These are phyloP conservation scores for Agaricales sp. DNA, from an alignment of 1,284 basidiomycete genomes.

Conservation along the genomic window DNA sequence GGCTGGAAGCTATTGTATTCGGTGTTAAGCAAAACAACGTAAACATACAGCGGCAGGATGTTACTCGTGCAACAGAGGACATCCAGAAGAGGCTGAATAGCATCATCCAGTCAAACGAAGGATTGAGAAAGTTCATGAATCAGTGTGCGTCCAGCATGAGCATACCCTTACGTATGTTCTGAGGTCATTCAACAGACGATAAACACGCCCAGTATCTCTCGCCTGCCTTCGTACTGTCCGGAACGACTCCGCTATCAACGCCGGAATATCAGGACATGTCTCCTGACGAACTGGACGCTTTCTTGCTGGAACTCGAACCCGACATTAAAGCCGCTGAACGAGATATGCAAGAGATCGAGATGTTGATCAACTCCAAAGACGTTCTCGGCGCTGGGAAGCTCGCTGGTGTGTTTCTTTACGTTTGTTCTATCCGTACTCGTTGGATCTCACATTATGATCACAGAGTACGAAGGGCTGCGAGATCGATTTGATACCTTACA, in stretches of 20 bases:
- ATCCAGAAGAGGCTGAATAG: slow-evolving; percentile 45
- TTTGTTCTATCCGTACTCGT: not conserved
- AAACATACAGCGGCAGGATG: slow-evolving; percentile 23
- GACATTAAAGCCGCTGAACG: slow-evolving; percentile 72
- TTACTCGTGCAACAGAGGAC: slow-evolving; percentile 42
- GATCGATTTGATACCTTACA: slow-evolving; percentile 49
- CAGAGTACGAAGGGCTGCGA: slow-evolving; percentile 53
- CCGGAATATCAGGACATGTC: slow-evolving; percentile 56
- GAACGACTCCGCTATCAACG: slow-evolving; percentile 33
- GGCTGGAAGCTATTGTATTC: slow-evolving; percentile 65
- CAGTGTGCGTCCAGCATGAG: slow-evolving; percentile 42
- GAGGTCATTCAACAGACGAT: slow-evolving; percentile 38
- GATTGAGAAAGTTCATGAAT: slow-evolving; percentile 60
- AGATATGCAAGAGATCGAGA: slow-evolving; percentile 66
- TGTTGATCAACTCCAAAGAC: slow-evolving; percentile 50
- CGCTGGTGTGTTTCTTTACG: slow-evolving; percentile 28
- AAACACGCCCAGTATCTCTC: slow-evolving; percentile 63
- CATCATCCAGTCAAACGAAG: slow-evolving; percentile 56
- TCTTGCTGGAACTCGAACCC: slow-evolving; percentile 66
- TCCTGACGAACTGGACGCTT: slow-evolving; percentile 53
- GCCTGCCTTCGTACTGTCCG: slow-evolving; percentile 62
- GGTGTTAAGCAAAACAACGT: slow-evolving; percentile 31
- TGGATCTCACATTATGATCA: not conserved
- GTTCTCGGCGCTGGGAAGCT: slow-evolving; percentile 64
- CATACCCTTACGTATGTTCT: not conserved